Evolutionary conservation across 495 filamentous ascomycete species (phyloP), one percentile per base, ranked within the genome.

Genomic region (Extremus antarcticus): DNA sequence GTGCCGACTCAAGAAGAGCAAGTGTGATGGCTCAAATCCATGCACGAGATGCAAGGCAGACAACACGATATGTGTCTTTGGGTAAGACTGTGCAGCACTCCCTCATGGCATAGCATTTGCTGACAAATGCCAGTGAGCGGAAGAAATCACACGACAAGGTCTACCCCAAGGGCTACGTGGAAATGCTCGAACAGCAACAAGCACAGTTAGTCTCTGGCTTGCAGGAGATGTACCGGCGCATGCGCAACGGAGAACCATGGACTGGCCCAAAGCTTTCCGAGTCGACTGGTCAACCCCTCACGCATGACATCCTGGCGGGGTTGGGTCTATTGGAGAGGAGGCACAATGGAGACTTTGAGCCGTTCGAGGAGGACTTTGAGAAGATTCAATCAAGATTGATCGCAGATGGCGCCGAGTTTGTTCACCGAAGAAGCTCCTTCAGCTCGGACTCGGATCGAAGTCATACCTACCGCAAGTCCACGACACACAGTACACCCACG

Each of bases 101-200:
- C 49, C 21, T 39, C 24, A 32, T 11, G 16, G 15, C 41, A 9
- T 7, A 9, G 35, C 41, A 45, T 7, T 17, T 9, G n/a, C 41
- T 45, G 16, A 46, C 40, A 16, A 1, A 0, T 21, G 19, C 9
- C 29, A 62, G 70, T 17, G 68, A 70, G 51, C 50, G 68, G 48
- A 72, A 71, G 61, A 70, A 71, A 63, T 61, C 60, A n/a, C 70
- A 72, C 47, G 70, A 72, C 61, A 72, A 72, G 50, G 67, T 72
- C 13, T 68, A 72, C 59, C 70, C 70, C 23, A 72, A 72, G 62
- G 70, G 70, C 62, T 84, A 84, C 55, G 81, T 84, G 32, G 82
- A 85, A 60, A 82, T 84, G 77, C 76, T 85, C n/a, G 82, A 85
- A 58, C 79, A 83, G 58, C 81, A 85, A 70, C 81, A 84, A 68